Evolutionary conservation across 768 basidiomycete genomes (phyloP), one percentile per base, ranked within the genome.

Genomic region (Artomyces pyxidatus): DNA sequence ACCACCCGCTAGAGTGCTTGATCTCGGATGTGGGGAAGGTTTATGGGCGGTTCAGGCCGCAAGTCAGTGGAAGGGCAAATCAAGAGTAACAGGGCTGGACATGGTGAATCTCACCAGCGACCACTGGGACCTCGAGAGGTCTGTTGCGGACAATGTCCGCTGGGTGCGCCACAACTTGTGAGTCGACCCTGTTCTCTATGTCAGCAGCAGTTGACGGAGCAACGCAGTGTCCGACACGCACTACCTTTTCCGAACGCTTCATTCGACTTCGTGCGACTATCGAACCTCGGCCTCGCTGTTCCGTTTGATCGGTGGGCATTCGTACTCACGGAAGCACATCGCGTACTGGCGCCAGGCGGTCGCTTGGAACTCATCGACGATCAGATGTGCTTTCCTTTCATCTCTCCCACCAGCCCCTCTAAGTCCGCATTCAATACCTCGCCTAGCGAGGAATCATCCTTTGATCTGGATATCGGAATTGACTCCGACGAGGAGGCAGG

Each of bases 311-410:
- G 71, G 32, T 90, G 88, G 88, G 65, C 72, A 27, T 64, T 65
- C 16, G 66, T 90, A 10, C 49, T 90, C 17, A 54, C 59, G 0
- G 83, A 91, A 71, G 75, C 74, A 4, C 63, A 71, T 14, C 81
- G 88, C 22, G 73, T 90, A 9, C 69, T 90, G 12, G 67, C 65
- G 11, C 69, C 69, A 6, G 76, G 72, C 14, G 88, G 88, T 3
- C 73, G 76, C 8, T 65, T 90, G 2, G 88, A 91, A 61, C 57
- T 88, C 42, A 78, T 90, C 44, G 84, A 88, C 62, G 87, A 90
- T 62, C 67, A 83, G 56, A 65, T 85, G 28, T 62, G 75, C 54
- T 87, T 86, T 57, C 81, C 85, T 1, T 79, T 77, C 50, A 68
- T 72, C n/a, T 12, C 48, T n/a, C 55, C 51, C 6, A 37, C 57